Base-by-base conservation (phyloP, 2,329 filamentous ascomycete species). In the Hymenoscyphus repandus region DNA sequence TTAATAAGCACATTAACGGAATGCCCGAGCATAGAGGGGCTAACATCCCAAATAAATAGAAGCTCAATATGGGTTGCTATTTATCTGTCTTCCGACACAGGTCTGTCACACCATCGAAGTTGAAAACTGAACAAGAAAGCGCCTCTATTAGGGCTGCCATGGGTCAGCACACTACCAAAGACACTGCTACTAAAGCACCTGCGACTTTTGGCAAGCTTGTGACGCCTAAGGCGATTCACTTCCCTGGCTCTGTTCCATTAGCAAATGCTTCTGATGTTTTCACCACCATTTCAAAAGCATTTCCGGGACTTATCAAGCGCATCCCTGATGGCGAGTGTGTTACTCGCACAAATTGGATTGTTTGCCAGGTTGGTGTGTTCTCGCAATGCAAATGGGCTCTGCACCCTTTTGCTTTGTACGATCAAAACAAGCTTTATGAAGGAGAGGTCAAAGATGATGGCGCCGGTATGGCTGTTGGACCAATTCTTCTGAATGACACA, bases 321-420 rank as follows among this genome's bases (percentile, higher is more conserved):
- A 65, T 74, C 3, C 70, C 71, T 2, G 72, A 74, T 54, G 71
- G 71, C 42, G 71, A 74, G 54, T 68, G 69, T 6, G 68, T 62
- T 12, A 40, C 63, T 37, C 63, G 71, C 27, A 43, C 62, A 7
- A 60, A 57, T 30, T 72, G 67, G 47, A 63, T 68, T 12, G 45
- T 47, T 33, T 72, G 63, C 56, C 70, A 70, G 54, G 49, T 55
- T 22, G 45, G 53, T 12, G 52, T 65, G 20, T 70, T 72, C 56
- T 41, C 50, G 15, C 44, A 51, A 20, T 58, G 42, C 49, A 39
- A 51, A 7, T 46, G 49, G 22, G 34, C 50, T 45, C 51, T 59
- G 7, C 12, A 56, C 52, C 1, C 32, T 15, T 52, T 48, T 31
- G 45, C 15, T 30, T 11, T 51, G 5, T 47, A 41, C n/a, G 33